Evolutionary conservation across 768 basidiomycete species (phyloP).

Genomic region (Calocybe cyanea): DNA sequence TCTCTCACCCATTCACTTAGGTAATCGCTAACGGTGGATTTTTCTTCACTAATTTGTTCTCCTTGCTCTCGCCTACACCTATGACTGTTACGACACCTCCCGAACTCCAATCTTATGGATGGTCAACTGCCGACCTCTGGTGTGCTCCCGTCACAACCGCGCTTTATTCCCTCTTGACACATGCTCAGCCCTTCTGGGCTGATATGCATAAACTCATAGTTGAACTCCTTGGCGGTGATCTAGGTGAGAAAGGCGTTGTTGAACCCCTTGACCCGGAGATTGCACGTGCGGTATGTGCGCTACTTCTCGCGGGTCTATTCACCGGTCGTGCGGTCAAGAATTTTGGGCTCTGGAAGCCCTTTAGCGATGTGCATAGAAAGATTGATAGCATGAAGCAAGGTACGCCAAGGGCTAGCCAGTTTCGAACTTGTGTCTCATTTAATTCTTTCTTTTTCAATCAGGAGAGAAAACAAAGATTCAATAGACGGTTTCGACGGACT

Average conservation of each 20-base stretch:
- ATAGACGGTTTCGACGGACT: slow-evolving; percentile 1
- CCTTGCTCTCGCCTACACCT: slow-evolving; percentile 69
- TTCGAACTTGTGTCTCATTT: too few relatives aligned
- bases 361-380: slow-evolving; percentile 11
- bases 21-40: slow-evolving; percentile 76
- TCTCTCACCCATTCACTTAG: slow-evolving; percentile 29
- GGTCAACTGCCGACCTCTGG: slow-evolving; percentile 86
- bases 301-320: slow-evolving; percentile 62
- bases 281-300: slow-evolving; percentile 70
- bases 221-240: slow-evolving; percentile 38
- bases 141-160: slow-evolving; percentile 74
- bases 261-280: slow-evolving; percentile 56
- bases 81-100: slow-evolving; percentile 70
- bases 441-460: background rate
- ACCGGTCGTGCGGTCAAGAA: slow-evolving; percentile 61
- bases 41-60: slow-evolving; percentile 72
- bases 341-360: slow-evolving; percentile 36
- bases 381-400: slow-evolving; percentile 3
- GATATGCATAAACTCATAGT: slow-evolving; percentile 49
- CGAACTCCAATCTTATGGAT: slow-evolving; percentile 79
- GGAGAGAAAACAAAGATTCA: slow-evolving; percentile 9
- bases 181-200: slow-evolving; percentile 83
- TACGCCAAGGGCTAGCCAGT: too few relatives aligned
- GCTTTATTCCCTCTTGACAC: slow-evolving; percentile 78
- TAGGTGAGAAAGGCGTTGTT: slow-evolving; percentile 27